Percentiles rank a stretch among this genome's conserved stretches.
Conservation (phyloP, 1,284 basidiomycete species). For the Ceratobasidium sp. region DNA sequence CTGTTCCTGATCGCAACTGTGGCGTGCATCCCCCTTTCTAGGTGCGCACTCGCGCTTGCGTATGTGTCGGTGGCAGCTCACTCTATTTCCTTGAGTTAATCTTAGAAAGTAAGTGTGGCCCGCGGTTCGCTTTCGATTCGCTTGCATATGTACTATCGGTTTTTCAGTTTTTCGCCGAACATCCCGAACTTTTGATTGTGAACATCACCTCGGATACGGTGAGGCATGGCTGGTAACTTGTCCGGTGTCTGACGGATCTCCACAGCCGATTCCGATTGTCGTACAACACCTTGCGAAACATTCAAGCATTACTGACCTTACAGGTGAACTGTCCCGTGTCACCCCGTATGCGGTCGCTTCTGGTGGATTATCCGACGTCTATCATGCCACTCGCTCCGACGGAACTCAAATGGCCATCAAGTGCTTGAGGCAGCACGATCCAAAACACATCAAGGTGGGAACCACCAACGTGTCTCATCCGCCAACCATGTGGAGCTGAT, state of each 20-base stretch:
- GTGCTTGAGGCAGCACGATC: conserved; percentile 1
- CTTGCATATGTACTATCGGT: too few relatives aligned
- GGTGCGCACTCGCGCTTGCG: too few relatives aligned
- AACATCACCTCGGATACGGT: neutral
- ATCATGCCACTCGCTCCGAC: neutral
- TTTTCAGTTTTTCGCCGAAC: neutral
- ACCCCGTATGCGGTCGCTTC: neutral
- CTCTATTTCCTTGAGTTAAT: too few relatives aligned
- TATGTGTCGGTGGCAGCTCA: too few relatives aligned
- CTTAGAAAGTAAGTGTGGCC: too few relatives aligned
- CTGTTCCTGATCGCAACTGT: too few relatives aligned
- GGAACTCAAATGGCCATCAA: neutral
- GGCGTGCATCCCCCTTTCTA: too few relatives aligned
- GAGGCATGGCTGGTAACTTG: too few relatives aligned
- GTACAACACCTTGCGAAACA: neutral
- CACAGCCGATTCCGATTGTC: neutral
- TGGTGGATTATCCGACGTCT: neutral
- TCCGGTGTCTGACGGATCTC: neutral
- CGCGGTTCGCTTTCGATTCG: too few relatives aligned
- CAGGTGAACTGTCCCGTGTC: neutral
- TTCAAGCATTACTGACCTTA: neutral
- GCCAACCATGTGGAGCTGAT: too few relatives aligned
- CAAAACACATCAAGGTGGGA: neutral
- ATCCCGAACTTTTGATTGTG: neutral
- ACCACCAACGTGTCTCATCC: neutral